Evolutionary conservation across 179 eudicot species (phyloP), one percentile per base, ranked within the genome.

Genomic region (Patellifolia procumbens): DNA sequence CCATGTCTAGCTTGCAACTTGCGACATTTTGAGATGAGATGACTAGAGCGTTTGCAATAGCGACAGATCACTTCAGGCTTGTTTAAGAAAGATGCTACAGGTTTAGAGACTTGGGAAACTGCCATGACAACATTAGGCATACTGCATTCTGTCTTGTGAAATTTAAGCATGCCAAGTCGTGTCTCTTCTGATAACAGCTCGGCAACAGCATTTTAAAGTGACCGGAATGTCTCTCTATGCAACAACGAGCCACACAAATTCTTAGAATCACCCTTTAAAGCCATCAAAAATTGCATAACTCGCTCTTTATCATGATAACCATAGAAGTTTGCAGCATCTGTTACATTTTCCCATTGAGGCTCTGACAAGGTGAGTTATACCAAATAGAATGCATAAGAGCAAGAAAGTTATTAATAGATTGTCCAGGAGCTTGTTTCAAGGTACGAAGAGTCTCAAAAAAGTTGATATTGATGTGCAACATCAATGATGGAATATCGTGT

Each of bases 251-350:
- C 42, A 37, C 42, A 8, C 42, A 37, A 8, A 34, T 7, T 19
- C 37, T 72, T 64, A 37, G 35, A 72, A 12, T 56, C 75, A 51
- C 5, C 62, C 28, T 70, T 7, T 19, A 70, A 52, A 7, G 74
- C 61, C 74, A 70, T 31, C 5, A 70, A 22, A 51, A 70, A 70
- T 49, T 70, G 45, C 75, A 72, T 72, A 52, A 52, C 63, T 20
- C 75, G 61, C 24, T 52, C 2, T 5, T 72, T 53, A 53, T 72
- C 75, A 46, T 32, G 64, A 70, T 70, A 70, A 13, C 22, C 22
- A 22, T 13, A 53, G 56, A 72, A 42, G 0, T 73, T 68, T 16
- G 37, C 16, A 42, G 64, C 64, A 73, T 73, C 71, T 8, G 22
- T 12, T 11, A 52, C 17, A 67, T 43, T 67, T 24, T 67, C 34